Conservation (phyloP, 208 protist genomes). For the Tritrichomonas foetus region DNA sequence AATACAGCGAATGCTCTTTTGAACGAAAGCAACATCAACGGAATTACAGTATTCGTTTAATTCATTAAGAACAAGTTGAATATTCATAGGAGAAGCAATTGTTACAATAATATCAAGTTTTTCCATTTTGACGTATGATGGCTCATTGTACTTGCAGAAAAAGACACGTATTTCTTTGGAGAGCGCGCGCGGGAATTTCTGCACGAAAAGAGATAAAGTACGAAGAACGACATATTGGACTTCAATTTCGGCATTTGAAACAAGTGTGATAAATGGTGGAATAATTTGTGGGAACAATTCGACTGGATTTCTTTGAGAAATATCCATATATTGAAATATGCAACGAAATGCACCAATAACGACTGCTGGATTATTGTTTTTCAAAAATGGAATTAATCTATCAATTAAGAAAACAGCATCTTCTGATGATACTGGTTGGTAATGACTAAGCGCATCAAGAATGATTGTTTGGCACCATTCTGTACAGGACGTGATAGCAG, state of each 20-base stretch:
- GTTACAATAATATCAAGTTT: constrained; percentile 90
- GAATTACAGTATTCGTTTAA: constrained; percentile 84
- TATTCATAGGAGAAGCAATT: constrained; percentile 73
- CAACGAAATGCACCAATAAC: constrained; percentile 90
- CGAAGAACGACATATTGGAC: constrained; percentile 95
- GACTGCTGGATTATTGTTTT: constrained; percentile 93
- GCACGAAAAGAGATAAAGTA: constrained; percentile 95
- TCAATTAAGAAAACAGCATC: constrained; percentile 78
- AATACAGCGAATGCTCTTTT: constrained; percentile 83
- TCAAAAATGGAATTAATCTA: constrained; percentile 82
- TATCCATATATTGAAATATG: constrained; percentile 66
- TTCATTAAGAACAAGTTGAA: constrained; percentile 75
- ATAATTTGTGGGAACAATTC: constrained; percentile 66
- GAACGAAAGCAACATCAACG: constrained; percentile 91
- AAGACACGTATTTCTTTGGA: constrained; percentile 73
- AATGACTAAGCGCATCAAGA: constrained; percentile 79
- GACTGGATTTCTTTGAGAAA: constrained; percentile 58
- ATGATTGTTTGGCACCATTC: constrained; percentile 97
- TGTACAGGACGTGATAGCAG: constrained; percentile 83
- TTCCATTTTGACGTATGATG: constrained; percentile 93
- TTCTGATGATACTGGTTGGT: constrained; percentile 43
- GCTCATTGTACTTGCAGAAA: constrained; percentile 94
- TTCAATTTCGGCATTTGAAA: constrained; percentile 77
- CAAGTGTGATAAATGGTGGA: constrained; percentile 77
- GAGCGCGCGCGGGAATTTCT: constrained; percentile 66